These are phyloP conservation scores for Eucalyptus rudis DNA, from an alignment of 345 rosid species.

Conservation along the genomic window DNA sequence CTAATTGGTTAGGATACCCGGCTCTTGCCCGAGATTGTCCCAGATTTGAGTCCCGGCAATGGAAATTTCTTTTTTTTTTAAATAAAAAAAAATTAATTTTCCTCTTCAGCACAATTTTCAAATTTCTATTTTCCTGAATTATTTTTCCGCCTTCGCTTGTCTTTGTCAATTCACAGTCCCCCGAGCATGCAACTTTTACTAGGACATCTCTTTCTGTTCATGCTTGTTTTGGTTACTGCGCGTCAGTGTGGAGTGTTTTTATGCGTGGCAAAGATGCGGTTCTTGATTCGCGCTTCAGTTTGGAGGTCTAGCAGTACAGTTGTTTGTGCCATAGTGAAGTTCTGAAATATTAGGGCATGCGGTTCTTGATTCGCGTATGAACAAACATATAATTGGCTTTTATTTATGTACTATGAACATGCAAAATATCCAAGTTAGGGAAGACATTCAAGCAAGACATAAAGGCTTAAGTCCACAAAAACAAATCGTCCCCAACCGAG, in stretches of 20 bases:
- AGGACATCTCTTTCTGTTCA: neutral
- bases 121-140: neutral
- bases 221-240: neutral
- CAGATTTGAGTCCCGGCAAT: constrained; percentile 23
- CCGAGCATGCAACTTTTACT: too few species aligned
- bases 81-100: neutral
- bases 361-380: too few species aligned
- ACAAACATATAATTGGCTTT: too few species aligned
- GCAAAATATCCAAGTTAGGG: too few species aligned
- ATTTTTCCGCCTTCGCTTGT: neutral
- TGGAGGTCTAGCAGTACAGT: neutral
- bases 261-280: neutral
- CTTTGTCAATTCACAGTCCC: neutral
- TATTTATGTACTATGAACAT: too few species aligned
- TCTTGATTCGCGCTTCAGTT: neutral
- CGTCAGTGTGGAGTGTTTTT: neutral
- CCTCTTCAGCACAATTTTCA: neutral
- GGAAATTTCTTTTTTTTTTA: neutral
- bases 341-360: too few species aligned
- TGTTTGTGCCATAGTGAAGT: too few species aligned
- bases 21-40: constrained; percentile 28
- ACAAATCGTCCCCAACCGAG: too few species aligned
- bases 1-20: constrained; percentile 31
- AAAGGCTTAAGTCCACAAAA: too few species aligned
- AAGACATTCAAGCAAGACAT: too few species aligned